Evolutionary conservation across 1,284 basidiomycete species (phyloP), one percentile per base, ranked within the genome.

Genomic region (Chalciporus piperatoides): DNA sequence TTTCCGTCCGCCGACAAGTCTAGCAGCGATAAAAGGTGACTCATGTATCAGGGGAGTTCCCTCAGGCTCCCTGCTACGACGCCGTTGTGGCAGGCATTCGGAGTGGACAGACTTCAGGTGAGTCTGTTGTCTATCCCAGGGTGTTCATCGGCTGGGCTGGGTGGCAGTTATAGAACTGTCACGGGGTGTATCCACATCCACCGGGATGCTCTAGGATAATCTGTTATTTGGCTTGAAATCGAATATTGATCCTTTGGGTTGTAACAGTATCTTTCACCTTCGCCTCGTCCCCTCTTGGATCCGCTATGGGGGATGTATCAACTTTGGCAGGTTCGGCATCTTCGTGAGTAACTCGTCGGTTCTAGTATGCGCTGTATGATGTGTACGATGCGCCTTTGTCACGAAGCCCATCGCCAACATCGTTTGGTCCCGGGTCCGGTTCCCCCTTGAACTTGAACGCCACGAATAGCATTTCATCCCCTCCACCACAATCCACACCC

Each of bases 221-320:
- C 12, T 27, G 19, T 10, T 24, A 21, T 11, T 21, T 45, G 27
- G 38, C 36, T 42, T 11, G 19, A 23, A n/a, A 4, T n/a, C n/a
- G n/a, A n/a, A n/a, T n/a, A n/a, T 11, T 21, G 30, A 27, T 24
- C 15, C 33, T 7, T 15, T 43, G 21, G 14, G 39, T 46, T 24
- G 25, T 17, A 25, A 30, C 32, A 37, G 48, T 23, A 24, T 41
- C 48, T 48, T 35, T 15, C 7, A 2, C 30, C 25, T 14, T 27
- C 15, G 2, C 12, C 15, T 9, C 23, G 19, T 41, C 40, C 28
- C 28, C 35, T 17, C 43, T 23, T n/a, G 23, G 32, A n/a, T 38
- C 37, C 38, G 32, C 41, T 35, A 44, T 44, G 40, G 41, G 36
- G 33, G 41, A 21, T 21, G 12, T 23, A 40, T 39, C 46, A 25